Conservation (phyloP, 306 rosid genomes). For the Casuarina glauca region DNA sequence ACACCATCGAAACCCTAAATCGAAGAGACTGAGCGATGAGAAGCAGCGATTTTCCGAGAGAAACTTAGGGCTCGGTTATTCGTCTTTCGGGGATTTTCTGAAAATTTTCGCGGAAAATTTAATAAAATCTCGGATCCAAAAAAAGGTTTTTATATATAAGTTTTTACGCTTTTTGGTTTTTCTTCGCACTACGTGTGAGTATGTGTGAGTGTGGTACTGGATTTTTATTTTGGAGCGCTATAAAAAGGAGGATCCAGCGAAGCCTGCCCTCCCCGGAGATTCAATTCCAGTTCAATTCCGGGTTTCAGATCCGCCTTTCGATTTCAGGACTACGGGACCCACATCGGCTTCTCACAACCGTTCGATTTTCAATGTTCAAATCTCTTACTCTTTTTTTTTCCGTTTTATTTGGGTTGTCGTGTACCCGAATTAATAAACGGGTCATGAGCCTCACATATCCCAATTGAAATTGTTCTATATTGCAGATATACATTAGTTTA, state of each 20-base stretch:
- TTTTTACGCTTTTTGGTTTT: not conserved
- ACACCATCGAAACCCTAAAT: constrained; percentile 49
- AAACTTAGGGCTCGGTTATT: constrained; percentile 55
- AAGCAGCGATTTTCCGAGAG: constrained; percentile 15
- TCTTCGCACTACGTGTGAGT: not conserved
- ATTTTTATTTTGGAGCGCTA: constrained; percentile 34
- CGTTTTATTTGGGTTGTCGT: not conserved
- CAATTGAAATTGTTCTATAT: too few species aligned
- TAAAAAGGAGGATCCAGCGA: constrained; percentile 36
- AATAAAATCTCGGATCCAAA: constrained; percentile 7
- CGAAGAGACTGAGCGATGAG: constrained; percentile 7
- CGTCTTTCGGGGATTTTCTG: constrained; percentile 1
- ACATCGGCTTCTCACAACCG: constrained; percentile 27
- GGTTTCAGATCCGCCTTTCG: constrained; percentile 52
- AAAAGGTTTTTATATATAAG: not conserved
- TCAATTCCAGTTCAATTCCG: constrained; percentile 49
- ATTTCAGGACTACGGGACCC: constrained; percentile 30
- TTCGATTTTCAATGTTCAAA: not conserved
- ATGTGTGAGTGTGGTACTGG: not conserved
- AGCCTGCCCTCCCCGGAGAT: constrained; percentile 43
- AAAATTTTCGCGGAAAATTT: constrained; percentile 17
- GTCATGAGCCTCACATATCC: not conserved
- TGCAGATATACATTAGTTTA: too few species aligned
- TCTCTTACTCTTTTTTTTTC: not conserved
- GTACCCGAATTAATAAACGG: not conserved